phyloP scores from a whole-genome alignment of 2,329 filamentous ascomycete genomes.

The Graphilbum ipis-grandicollis region DNA sequence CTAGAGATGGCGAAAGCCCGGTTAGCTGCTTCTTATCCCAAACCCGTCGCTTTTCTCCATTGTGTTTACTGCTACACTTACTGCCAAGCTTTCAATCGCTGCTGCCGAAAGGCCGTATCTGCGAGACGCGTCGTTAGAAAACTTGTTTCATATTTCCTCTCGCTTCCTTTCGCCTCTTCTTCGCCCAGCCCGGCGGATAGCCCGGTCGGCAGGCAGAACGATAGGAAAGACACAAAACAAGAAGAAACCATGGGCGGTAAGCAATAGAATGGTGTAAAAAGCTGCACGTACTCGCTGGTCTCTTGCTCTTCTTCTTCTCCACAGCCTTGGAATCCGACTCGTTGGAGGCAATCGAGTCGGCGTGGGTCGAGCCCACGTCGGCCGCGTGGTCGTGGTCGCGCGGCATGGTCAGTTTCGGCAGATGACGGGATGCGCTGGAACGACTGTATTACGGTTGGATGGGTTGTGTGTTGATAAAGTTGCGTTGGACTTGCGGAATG shows the following conservation, averaged over 20 bases:
- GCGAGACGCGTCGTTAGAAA: too few relatives aligned
- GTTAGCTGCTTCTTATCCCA: too few relatives aligned
- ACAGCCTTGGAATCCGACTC: conserved; percentile 30
- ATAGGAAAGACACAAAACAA: not conserved
- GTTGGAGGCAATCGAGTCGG: conserved; percentile 37
- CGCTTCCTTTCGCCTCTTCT: too few relatives aligned
- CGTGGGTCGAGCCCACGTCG: conserved; percentile 19
- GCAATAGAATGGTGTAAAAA: too few relatives aligned
- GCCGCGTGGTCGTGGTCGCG: conserved; percentile 10
- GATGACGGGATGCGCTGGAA: too few relatives aligned
- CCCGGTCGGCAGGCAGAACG: not conserved
- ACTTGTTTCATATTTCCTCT: too few relatives aligned
- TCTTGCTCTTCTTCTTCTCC: conserved; percentile 79
- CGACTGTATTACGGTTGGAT: too few relatives aligned
- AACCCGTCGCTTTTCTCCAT: too few relatives aligned
- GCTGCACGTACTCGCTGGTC: conserved; percentile 58
- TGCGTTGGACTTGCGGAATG: too few relatives aligned
- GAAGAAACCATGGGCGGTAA: too few relatives aligned
- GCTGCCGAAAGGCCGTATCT: conserved; percentile 96
- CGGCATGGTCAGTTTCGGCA: conserved; percentile 19
- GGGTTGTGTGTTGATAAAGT: too few relatives aligned
- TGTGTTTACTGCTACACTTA: conserved; percentile 39
- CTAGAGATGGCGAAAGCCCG: conserved; percentile 24
- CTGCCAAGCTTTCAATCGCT: conserved; percentile 98
- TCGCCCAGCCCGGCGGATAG: too few relatives aligned